Conservation (phyloP, 169 alveolate species). For the Neospora caninum region DNA sequence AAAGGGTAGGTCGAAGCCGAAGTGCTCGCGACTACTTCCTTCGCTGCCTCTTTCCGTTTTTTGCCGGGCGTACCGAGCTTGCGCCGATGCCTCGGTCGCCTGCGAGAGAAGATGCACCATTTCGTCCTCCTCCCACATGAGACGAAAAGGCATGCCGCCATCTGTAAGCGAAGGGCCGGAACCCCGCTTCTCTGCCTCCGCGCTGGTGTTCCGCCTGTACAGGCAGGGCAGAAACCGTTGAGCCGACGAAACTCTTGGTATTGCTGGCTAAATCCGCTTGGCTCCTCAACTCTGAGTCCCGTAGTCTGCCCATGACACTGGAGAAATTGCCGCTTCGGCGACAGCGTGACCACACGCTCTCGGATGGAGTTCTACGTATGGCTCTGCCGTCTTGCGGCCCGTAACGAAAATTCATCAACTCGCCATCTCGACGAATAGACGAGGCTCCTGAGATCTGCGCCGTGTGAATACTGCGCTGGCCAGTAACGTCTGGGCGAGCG, state of each 20-base stretch:
- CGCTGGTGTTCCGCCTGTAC: neutral
- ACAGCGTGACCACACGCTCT: neutral
- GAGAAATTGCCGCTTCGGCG: neutral
- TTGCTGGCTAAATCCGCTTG: neutral
- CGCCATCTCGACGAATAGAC: neutral
- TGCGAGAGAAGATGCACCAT: neutral
- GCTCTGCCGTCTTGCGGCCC: neutral
- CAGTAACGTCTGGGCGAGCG: neutral
- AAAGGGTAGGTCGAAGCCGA: too few relatives aligned
- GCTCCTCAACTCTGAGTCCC: neutral
- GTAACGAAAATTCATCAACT: neutral
- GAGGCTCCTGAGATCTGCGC: neutral
- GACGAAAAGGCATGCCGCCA: conserved; percentile 28
- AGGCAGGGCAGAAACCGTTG: neutral
- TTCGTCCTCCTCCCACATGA: neutral
- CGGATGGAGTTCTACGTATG: neutral
- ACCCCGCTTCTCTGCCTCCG: neutral
- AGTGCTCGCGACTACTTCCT: too few relatives aligned
- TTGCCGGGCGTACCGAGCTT: neutral
- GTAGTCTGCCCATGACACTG: neutral
- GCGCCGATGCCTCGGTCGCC: neutral
- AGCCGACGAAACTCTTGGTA: neutral
- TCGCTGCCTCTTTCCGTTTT: neutral
- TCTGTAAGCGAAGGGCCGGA: neutral
- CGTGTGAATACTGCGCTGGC: neutral